Evolutionary conservation across 495 filamentous ascomycete species (phyloP), one percentile per base, ranked within the genome.

Genomic region (Niebla homalea): DNA sequence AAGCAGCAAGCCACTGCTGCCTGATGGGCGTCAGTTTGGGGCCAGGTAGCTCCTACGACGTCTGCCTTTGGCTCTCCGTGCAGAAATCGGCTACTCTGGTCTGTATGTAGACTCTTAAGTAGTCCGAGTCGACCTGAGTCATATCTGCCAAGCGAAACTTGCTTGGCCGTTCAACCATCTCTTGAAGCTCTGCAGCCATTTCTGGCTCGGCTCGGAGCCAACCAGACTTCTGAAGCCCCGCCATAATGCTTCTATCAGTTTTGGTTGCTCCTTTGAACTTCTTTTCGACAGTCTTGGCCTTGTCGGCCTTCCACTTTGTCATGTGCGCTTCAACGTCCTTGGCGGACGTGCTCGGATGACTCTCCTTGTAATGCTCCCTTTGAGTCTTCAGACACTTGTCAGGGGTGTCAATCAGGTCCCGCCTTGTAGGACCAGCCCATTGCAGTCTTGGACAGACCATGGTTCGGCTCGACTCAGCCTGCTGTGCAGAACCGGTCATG

Each of bases 131-230:
- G n/a, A 53, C 36, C 21, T 47, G 25, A 3, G 43, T 12, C 20
- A 53, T 14, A 18, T 53, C 50, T 22, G 50, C 43, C 8, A 53
- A 8, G 10, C 50, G 26, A 26, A 53, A 53, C 26, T 53, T 53
- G 10, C 43, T 39, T 12, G 26, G 21, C 11, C 19, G 10, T 18
- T 39, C 14, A 16, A 48, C 35, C 50, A 53, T 53, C 29, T 14
- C 21, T 5, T 37, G 4, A 12, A 53, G 35, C 50, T 53, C 50
- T 6, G 18, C 19, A 16, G 18, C 38, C n/a, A 53, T 18, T 6
- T n/a, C 18, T 2, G 50, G 36, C 43, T 53, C 50, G 15, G 47
- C 6, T 12, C 7, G 5, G 16, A 53, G 50, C 50, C 50, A 53
- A n/a, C 50, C 43, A 29, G 36, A 8, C 23, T 36, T 25, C 20